Conservation (phyloP, 257 asterid genomes). For the Solanum appendiculatum region DNA sequence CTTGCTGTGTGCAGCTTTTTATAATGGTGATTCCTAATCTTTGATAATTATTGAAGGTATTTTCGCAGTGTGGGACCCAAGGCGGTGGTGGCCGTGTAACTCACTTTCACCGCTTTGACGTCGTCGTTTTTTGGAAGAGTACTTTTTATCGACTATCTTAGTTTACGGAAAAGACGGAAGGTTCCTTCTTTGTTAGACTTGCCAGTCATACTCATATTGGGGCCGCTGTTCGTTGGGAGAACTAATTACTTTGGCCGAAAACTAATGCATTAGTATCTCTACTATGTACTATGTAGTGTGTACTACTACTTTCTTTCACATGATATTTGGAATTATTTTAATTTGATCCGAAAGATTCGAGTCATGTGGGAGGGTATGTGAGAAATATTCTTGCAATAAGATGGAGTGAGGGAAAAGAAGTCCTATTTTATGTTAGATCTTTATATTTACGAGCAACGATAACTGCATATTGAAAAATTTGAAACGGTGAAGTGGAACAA, state of each 20-base stretch:
- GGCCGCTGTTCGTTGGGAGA: neutral
- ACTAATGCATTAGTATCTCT: too few relatives aligned
- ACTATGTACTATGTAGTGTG: neutral
- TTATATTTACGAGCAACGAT: neutral
- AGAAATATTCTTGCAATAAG: too few relatives aligned
- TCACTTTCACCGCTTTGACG: neutral
- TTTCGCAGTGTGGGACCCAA: neutral
- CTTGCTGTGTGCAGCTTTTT: neutral
- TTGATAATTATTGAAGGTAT: neutral
- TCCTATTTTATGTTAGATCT: neutral
- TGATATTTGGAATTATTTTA: too few relatives aligned
- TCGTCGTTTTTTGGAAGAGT: neutral
- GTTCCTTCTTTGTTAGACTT: neutral
- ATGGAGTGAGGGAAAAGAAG: too few relatives aligned
- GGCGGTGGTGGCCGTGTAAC: neutral
- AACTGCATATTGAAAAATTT: fast-evolving
- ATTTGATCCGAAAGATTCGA: too few relatives aligned
- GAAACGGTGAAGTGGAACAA: neutral
- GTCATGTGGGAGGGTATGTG: too few relatives aligned
- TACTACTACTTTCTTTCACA: too few relatives aligned
- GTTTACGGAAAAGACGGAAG: neutral
- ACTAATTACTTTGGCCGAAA: too few relatives aligned
- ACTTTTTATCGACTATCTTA: neutral
- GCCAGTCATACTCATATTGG: neutral
- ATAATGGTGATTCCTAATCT: neutral